phyloP scores from a whole-genome alignment of 2,329 filamentous ascomycete genomes.

The Ascosphaera apis region DNA sequence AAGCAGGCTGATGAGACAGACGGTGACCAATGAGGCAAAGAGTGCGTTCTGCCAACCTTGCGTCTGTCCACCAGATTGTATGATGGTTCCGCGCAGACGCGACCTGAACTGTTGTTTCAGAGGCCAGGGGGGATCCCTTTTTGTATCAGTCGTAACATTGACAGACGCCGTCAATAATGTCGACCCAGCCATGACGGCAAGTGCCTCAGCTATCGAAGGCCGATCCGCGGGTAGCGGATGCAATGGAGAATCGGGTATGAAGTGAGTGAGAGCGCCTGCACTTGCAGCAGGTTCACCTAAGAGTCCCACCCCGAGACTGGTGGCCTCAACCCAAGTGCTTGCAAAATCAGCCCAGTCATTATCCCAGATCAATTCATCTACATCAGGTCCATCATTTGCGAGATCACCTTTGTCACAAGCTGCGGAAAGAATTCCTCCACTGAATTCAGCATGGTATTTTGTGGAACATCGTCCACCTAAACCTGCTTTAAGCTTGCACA shows the following conservation, averaged over 20 bases:
- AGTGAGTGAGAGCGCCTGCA: slow-evolving; percentile 33
- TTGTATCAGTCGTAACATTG: slow-evolving; percentile 15
- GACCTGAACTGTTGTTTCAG: background rate
- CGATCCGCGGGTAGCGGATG: slow-evolving; percentile 13
- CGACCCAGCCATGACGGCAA: slow-evolving; percentile 46
- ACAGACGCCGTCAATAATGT: slow-evolving; percentile 39
- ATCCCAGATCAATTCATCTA: slow-evolving; percentile 9
- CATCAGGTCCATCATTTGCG: slow-evolving; percentile 25
- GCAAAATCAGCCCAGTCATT: slow-evolving; percentile 34
- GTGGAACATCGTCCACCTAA: slow-evolving; percentile 45
- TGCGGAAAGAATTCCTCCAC: slow-evolving; percentile 35
- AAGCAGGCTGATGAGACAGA: slow-evolving; percentile 43
- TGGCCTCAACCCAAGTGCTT: slow-evolving; percentile 29
- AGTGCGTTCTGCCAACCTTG: slow-evolving; percentile 41
- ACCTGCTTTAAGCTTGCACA: slow-evolving; percentile 45
- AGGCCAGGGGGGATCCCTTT: no score
- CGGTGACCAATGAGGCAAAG: slow-evolving; percentile 39
- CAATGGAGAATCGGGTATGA: slow-evolving; percentile 28
- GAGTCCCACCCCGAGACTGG: slow-evolving; percentile 34
- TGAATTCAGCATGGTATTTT: slow-evolving; percentile 26
- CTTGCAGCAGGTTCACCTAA: slow-evolving; percentile 34
- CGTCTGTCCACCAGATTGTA: slow-evolving; percentile 5
- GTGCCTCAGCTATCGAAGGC: slow-evolving; percentile 49
- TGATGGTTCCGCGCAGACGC: background rate
- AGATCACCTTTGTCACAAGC: slow-evolving; percentile 38